Percentiles rank a stretch among this genome's conserved stretches.
phyloP scores from a whole-genome alignment of 345 rosid species.

The Microthlaspi erraticum region DNA sequence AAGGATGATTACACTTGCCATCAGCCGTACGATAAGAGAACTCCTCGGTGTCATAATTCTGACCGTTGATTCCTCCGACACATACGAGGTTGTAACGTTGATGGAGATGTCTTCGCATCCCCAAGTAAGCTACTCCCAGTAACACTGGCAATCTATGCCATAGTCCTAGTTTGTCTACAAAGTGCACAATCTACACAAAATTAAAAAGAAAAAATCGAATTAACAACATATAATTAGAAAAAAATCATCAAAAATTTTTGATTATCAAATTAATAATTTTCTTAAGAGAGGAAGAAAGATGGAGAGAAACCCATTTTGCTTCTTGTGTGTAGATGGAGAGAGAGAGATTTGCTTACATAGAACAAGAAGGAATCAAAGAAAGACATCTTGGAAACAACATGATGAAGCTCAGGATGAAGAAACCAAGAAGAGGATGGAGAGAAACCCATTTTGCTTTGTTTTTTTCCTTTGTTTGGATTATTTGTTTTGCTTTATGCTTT shows the following conservation, averaged over 20 bases:
- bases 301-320: no score
- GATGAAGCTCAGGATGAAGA: slow-evolving; percentile 63
- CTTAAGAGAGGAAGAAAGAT: neutral
- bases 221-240: neutral
- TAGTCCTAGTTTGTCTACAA: slow-evolving; percentile 63
- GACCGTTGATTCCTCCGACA: slow-evolving; percentile 59
- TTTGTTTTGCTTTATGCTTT: slow-evolving; percentile 43
- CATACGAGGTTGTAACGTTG: slow-evolving; percentile 74
- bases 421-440: slow-evolving; percentile 47
- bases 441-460: slow-evolving; percentile 47
- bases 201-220: neutral
- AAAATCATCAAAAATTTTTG: neutral
- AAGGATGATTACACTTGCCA: slow-evolving; percentile 71
- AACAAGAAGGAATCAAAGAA: slow-evolving; percentile 61
- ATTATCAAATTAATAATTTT: neutral
- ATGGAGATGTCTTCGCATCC: slow-evolving; percentile 69
- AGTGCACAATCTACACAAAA: slow-evolving; percentile 54
- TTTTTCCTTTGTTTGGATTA: slow-evolving; percentile 17
- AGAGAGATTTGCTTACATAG: slow-evolving; percentile 46
- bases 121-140: slow-evolving; percentile 63
- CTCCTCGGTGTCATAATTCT: slow-evolving; percentile 52
- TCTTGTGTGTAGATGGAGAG: neutral
- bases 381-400: slow-evolving; percentile 60
- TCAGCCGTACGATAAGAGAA: slow-evolving; percentile 66
- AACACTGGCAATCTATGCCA: slow-evolving; percentile 77